Base-by-base conservation (phyloP, 768 basidiomycete genomes). In the Rhodocollybia butyracea region DNA sequence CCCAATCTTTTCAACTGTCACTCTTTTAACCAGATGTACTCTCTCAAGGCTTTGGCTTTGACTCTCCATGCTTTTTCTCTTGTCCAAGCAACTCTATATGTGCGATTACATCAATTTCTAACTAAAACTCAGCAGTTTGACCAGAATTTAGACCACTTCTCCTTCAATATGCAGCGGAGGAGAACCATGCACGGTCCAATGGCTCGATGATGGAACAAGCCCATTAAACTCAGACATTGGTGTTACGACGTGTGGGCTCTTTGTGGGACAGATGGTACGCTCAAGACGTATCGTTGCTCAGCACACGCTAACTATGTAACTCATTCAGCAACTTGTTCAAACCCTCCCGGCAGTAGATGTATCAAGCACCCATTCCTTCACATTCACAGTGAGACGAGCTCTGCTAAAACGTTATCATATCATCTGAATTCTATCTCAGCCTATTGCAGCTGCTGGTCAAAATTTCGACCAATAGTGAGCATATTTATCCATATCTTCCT, bases 381-480 rank as follows among this genome's bases (percentile, higher is more conserved):
- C 72, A 2, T 88, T 88, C 63, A 84, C 74, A 43, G 86, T 88
- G 54, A 48, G 77, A n/a, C 17, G 15, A 29, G 39, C 13, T 34
- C 19, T 7, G 29, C 12, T 5, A n/a, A 15, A 34, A 26, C 24
- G 31, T 47, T 13, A 21, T 48, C 26, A 22, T 30, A 8, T 34
- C 36, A 58, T 24, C 51, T 46, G 47, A 29, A 50, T 27, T 47
- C 19, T 30, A 31, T 24, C 45, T 1, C 57, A 88, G 85, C 83
- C 84, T 45, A 73, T 77, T 60, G 71, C 85, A 0, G 58, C 68
- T 48, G 84, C 77, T 42, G 87, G 85, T 43, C 74, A 83, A 1
- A 71, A 84, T 61, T 78, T 81, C n/a, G 70, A 74, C 58, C 60
- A 61, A 43, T 90, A 87, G 88, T 88, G 63, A 56, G 84, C 68